phyloP scores from a whole-genome alignment of 2,329 filamentous ascomycete species.

The Ophidiomyces ophidiicola region DNA sequence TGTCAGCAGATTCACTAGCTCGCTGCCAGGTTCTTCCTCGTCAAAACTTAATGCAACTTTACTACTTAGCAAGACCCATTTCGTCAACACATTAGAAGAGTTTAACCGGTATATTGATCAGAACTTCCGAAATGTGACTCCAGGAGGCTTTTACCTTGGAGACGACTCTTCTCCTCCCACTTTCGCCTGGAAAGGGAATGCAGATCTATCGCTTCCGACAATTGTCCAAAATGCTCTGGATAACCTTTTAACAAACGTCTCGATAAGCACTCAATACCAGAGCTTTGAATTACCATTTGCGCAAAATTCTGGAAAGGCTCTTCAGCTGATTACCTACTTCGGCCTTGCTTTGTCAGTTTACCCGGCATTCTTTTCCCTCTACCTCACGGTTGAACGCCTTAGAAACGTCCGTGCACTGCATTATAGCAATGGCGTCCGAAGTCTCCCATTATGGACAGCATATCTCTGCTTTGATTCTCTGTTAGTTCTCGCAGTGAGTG shows the following conservation, averaged over 20 bases:
- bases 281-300: constrained; percentile 64
- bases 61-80: constrained; percentile 6
- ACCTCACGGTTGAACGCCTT: constrained; percentile 73
- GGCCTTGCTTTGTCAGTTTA: constrained; percentile 65
- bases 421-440: constrained; percentile 81
- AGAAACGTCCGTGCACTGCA: constrained; percentile 70
- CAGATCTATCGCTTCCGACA: constrained; percentile 41
- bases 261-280: constrained; percentile 60
- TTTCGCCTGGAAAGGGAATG: constrained; percentile 55
- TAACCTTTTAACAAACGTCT: constrained; percentile 53
- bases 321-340: constrained; percentile 74
- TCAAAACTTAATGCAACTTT: constrained; percentile 5
- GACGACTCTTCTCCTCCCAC: constrained; percentile 48
- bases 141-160: constrained; percentile 69
- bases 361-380: constrained; percentile 77
- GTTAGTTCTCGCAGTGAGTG: constrained; percentile 56
- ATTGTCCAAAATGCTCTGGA: constrained; percentile 53
- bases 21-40: constrained; percentile 14
- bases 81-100: constrained; percentile 51
- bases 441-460: constrained; percentile 71
- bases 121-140: constrained; percentile 56
- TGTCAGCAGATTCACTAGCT: constrained; percentile 19
- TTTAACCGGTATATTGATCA: constrained; percentile 55
- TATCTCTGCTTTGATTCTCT: constrained; percentile 71
- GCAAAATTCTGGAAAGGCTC: constrained; percentile 54